These are phyloP conservation scores for Fusarium redolens DNA, from an alignment of 2,329 filamentous ascomycete genomes.

Conservation along the genomic window DNA sequence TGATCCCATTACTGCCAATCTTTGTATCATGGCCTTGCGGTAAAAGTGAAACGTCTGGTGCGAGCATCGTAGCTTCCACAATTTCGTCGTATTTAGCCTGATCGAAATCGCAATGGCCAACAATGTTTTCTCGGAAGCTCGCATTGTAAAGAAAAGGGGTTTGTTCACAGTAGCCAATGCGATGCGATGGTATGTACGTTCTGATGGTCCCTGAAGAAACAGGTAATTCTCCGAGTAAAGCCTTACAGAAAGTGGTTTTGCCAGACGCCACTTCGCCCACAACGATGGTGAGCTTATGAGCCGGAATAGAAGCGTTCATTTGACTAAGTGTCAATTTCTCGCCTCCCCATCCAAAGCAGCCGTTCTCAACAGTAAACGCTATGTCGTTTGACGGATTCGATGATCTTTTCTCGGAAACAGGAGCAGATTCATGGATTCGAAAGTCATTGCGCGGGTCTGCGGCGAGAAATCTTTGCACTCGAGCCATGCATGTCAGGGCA, in stretches of 20 bases:
- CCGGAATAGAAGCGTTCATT: constrained; percentile 32
- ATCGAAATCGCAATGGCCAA: constrained; percentile 49
- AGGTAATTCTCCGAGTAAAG: constrained; percentile 48
- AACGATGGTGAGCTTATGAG: constrained; percentile 47
- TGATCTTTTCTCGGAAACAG: constrained; percentile 7
- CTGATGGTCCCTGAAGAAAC: constrained; percentile 32
- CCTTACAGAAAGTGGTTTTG: constrained; percentile 54
- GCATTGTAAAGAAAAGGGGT: constrained; percentile 50
- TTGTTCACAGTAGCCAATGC: constrained; percentile 50
- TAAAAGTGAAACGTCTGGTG: constrained; percentile 47
- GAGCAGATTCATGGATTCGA: neutral
- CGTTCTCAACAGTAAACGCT: constrained; percentile 35
- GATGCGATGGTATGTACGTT: constrained; percentile 16
- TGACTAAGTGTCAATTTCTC: constrained; percentile 37
- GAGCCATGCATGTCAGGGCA: constrained; percentile 47
- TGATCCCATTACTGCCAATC: constrained; percentile 56
- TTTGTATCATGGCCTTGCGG: constrained; percentile 52
- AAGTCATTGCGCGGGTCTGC: constrained; percentile 41
- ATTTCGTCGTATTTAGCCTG: constrained; percentile 50
- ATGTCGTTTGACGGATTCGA: fast-evolving
- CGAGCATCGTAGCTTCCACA: constrained; percentile 49
- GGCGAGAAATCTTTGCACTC: constrained; percentile 54
- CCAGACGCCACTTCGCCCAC: constrained; percentile 52
- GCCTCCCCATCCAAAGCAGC: constrained; percentile 44
- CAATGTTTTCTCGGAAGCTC: constrained; percentile 53